These are phyloP conservation scores for Pleurotus eryngii DNA, from an alignment of 768 basidiomycete genomes.

Conservation along the genomic window DNA sequence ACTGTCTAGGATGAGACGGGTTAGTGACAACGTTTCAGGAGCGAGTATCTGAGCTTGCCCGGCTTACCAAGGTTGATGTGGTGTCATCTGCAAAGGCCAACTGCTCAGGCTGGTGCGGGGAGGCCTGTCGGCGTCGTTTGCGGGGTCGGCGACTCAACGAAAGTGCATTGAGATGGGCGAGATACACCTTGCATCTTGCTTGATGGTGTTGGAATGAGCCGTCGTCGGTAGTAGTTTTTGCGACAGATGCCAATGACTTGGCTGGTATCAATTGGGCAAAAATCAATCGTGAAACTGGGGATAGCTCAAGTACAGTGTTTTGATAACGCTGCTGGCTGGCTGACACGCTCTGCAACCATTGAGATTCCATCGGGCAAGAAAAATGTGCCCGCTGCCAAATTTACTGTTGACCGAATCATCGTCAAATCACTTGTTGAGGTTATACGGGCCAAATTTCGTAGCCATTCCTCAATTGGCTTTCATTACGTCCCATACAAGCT, in stretches of 20 bases:
- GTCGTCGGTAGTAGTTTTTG: no score
- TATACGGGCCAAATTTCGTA: conserved; percentile 12
- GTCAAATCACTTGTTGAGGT: conserved; percentile 12
- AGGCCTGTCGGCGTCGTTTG: no score
- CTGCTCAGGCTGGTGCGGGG: no score
- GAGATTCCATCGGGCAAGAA: not conserved
- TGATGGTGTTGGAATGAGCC: no score
- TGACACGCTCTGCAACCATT: conserved; percentile 3
- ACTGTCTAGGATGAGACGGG: no score
- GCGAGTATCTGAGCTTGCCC: no score
- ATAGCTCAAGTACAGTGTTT: not conserved
- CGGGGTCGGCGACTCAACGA: no score
- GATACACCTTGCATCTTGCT: conserved; percentile 3
- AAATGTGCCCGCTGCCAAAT: not conserved
- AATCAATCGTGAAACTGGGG: not conserved
- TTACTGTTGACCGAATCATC: conserved; percentile 9
- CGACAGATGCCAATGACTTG: conserved; percentile 6
- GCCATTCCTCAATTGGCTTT: not conserved
- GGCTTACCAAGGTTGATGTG: no score
- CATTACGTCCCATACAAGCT: conserved; percentile 13
- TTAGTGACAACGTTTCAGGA: no score
- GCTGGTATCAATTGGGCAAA: conserved; percentile 6
- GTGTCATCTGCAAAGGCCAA: no score
- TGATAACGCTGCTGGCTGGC: conserved; percentile 17
- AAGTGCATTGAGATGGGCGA: no score